These are phyloP conservation scores for Schizonepeta tenuifolia DNA, from an alignment of 257 asterid genomes.

Conservation along the genomic window DNA sequence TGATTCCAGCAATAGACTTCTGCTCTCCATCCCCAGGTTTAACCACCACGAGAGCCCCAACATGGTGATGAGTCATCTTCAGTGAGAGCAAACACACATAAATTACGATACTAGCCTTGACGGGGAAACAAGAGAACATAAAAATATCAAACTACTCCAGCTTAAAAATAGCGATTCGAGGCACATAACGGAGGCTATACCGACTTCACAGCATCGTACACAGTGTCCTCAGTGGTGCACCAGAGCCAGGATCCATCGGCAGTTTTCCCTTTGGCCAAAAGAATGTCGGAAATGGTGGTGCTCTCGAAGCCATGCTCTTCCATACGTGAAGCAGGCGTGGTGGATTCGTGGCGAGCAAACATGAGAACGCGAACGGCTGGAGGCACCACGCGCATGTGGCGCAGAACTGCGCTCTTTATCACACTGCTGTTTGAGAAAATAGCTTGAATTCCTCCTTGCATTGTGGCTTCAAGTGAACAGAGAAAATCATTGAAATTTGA, in stretches of 20 bases:
- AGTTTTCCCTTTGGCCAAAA: constrained; percentile 68
- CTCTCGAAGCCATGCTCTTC: constrained; percentile 97
- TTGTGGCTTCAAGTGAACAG: constrained; percentile 46
- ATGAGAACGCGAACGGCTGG: constrained; percentile 48
- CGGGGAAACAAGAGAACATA: neutral
- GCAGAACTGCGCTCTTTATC: constrained; percentile 70
- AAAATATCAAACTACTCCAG: neutral
- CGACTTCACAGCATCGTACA: constrained; percentile 93
- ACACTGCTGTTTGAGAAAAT: constrained; percentile 63
- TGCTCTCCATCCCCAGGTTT: constrained; percentile 87
- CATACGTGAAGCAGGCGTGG: constrained; percentile 62
- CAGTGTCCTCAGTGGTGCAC: constrained; percentile 91
- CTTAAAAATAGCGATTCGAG: neutral
- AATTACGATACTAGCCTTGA: neutral
- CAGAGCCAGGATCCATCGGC: constrained; percentile 99
- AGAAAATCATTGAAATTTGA: neutral
- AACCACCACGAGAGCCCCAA: constrained; percentile 96
- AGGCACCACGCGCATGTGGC: constrained; percentile 61
- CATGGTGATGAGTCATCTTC: constrained; percentile 97
- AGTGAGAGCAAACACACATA: neutral
- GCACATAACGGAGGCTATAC: constrained; percentile 42
- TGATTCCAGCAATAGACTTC: constrained; percentile 79
- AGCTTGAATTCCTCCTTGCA: constrained; percentile 84
- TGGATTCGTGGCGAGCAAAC: constrained; percentile 60
- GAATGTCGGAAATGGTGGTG: constrained; percentile 73